Conservation (phyloP, 139 green algal genomes). For the Tetraselmis chui region DNA sequence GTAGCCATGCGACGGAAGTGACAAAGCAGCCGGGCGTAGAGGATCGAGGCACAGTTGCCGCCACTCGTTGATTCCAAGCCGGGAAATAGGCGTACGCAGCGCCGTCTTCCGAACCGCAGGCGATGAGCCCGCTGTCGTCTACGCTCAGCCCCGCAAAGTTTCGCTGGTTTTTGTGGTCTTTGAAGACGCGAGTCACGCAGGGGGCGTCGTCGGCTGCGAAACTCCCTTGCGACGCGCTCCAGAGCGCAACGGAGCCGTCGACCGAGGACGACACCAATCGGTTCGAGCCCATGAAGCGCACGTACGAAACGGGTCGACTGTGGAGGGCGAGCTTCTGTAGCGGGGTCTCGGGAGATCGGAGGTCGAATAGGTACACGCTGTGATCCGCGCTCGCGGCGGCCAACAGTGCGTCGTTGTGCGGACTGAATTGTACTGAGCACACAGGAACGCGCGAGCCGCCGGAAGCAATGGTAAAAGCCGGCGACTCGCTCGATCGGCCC, state of each 20-base stretch:
- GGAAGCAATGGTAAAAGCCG: neutral
- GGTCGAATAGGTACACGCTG: conserved; percentile 74
- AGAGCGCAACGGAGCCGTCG: conserved; percentile 75
- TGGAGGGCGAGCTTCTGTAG: conserved; percentile 46
- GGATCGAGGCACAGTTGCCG: neutral
- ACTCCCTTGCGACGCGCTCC: conserved; percentile 35
- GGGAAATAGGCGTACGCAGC: neutral
- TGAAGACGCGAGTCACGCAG: conserved; percentile 35
- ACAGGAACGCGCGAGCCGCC: conserved; percentile 25
- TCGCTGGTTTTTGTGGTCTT: conserved; percentile 83
- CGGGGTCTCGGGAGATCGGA: conserved; percentile 33
- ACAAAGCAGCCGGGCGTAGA: neutral
- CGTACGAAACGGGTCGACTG: conserved; percentile 77
- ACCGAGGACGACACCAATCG: conserved; percentile 82
- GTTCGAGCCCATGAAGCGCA: conserved; percentile 59
- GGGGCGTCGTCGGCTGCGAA: neutral
- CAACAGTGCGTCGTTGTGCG: conserved; percentile 52
- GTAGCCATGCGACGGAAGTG: neutral
- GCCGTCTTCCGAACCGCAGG: neutral
- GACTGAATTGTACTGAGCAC: conserved; percentile 79
- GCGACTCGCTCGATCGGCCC: neutral
- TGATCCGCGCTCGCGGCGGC: conserved; percentile 77
- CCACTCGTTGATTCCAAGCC: neutral
- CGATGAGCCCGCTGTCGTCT: neutral
- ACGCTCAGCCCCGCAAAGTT: conserved; percentile 89